Base-by-base conservation (phyloP, 129 eudicot species). In the Glebionis coronaria region DNA sequence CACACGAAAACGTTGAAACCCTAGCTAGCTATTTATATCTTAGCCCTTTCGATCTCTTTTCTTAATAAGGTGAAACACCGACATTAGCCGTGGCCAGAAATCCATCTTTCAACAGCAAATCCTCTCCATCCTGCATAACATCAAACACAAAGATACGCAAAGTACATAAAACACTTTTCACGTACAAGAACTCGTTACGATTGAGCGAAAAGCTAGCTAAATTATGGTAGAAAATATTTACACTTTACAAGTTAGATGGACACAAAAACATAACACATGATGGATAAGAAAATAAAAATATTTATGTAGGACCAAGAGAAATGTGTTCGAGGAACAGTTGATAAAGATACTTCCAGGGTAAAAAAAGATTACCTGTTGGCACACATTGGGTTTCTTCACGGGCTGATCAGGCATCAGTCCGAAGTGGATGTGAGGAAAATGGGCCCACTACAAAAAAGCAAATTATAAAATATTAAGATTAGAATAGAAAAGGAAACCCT, bases 321-420 rank as follows among this genome's bases (percentile, higher is more conserved):
- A 67, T 58, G n/a, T 74, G 68, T 56, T 19, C 58, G 67, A 56
- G 56, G 45, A 28, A 66, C n/a, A 9, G 42, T 50, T 55, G 59
- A 44, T 65, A 35, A 45, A 66, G 62, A 57, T 52, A 64, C 12
- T 70, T 46, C 63, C 53, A 51, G 55, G 73, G 73, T 52, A 8
- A n/a, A 71, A 59, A 58, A 65, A 18, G 35, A 10, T 31, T 12
- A 87, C 95, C 97, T 94, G 97, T 73, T 86, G 99, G 83, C 93
- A 88, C 69, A 87, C 83, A 77, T 80, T 87, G 56, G 90, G 74
- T 80, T 94, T 94, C 95, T 94, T 94, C 99, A 90, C 92, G 99
- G 99, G 90, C 71, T 94, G 94, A 76, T 94, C 99, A 79, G 94
- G 99, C 95, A 83, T 86, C 35, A 94, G 97, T 70, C 99, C 99